Evolutionary conservation across 345 rosid species (phyloP), one percentile per base, ranked within the genome.

Genomic region (Viola odorata): DNA sequence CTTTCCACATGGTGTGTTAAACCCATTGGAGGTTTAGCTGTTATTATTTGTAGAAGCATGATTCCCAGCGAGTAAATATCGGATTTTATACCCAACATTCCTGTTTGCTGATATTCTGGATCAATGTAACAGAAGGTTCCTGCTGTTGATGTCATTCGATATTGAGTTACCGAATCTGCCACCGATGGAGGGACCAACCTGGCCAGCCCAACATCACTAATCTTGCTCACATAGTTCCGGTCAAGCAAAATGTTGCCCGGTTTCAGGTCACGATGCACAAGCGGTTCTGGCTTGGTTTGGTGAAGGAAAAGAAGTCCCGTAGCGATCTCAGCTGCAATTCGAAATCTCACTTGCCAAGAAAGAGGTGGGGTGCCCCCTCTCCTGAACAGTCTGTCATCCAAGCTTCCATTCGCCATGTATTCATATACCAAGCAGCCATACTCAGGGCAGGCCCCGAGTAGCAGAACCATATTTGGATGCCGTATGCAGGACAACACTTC

Each of bases 81-180:
- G 8, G 99, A 90, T 69, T 82, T 90, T 41, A 73, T 76, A 5
- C 97, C 95, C 6, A 94, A 82, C 95, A 87, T 85, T 64, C 97
- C 91, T 0, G 97, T 87, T 66, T 90, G 95, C 59, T 86, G 99
- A 55, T 94, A 94, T 32, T 94, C 96, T 0, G 99, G 99, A 67
- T 94, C 97, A 42, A 94, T 90, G 70, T 94, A 94, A 63, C 87
- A 94, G 73, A 94, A 82, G 38, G 97, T 94, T 73, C 97, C 96
- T 5, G 99, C 99, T 1, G 97, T 81, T 68, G 97, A 62, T 0
- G 99, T 94, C 91, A 94, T 79, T 51, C 83, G 86, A 40, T 87
- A 88, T 64, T 90, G 97, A 37, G 99, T 90, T 32, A 70, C 84
- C 5, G 71, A 11, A 62, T 83, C 58, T 11, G 95, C 79, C 36